Base-by-base conservation (phyloP, 1,284 basidiomycete genomes). In the Pseudozyma sp. region DNA sequence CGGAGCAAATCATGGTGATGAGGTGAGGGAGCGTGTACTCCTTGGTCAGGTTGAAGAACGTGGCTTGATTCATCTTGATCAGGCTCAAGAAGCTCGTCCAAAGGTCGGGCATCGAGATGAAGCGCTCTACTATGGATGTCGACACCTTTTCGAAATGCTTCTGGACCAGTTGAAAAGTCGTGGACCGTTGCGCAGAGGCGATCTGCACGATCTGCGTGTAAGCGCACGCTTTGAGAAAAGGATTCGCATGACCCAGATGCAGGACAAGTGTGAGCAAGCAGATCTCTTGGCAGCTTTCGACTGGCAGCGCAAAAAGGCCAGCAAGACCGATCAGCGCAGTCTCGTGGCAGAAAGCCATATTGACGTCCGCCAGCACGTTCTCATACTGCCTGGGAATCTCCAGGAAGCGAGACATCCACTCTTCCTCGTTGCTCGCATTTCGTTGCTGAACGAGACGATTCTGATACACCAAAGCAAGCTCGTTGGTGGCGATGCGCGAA, bases 31-130 rank as follows among this genome's bases (percentile, higher is more conserved):
- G 53, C 6, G 79, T 82, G 35, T 71, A 77, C 29, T 71, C 56
- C n/a, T 81, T 71, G 9, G 82, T 83, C 9, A 74, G 56, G 31
- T 77, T 78, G 55, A 84, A 65, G 58, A 84, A 84, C 8, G 75
- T 78, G 54, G 68, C 66, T 43, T 73, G 71, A 30, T 72, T 74
- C 76, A 82, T 78, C 50, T 76, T 75, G 54, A 80, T 72, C 45
- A 84, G 52, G 42, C 66, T 70, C 31, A 81, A 55, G 16, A 79
- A 65, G 50, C 81, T 79, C 19, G 62, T 65, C 56, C 81, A 74
- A 2, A 81, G 71, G 31, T 71, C 66, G 31, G 79, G 78, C 54
- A 75, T 76, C n/a, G 73, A 66, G 54, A 63, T 67, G 56, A 78
- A 75, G 47, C 71, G 70, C 35, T 78, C 76, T 4, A 81, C 68